Evolutionary conservation across 441 rosid species (phyloP), one percentile per base, ranked within the genome.

Genomic region (Populus hybrid): DNA sequence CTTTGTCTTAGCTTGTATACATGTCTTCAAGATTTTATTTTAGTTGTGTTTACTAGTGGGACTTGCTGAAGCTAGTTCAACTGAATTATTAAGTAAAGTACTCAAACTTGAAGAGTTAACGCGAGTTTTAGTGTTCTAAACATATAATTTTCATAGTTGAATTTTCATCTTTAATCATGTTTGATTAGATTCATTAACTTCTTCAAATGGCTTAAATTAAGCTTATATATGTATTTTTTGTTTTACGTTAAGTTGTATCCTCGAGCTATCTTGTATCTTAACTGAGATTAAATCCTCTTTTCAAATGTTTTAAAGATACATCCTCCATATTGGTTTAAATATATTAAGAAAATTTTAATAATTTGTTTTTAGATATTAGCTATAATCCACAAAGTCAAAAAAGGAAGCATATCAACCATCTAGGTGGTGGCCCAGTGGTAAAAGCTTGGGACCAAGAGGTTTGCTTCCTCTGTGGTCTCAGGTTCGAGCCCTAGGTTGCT

Each of bases 1-100:
- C 82, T 10, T 70, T 79, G 40, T 65, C 73, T 38, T 74, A 75
- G 65, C 59, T 26, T 8, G 6, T 21, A 14, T 24, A 28, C 38
- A 3, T 11, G 36, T 20, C 61, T 53, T 5, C n/a, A 53, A 53
- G 61, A 53, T 5, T 53, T 18, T 16, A 18, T 53, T 53, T 18
- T 53, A 16, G n/a, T 53, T 50, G 59, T 14, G n/a, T 16, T 14
- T 50, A 1, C n/a, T 50, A 50, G 59, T 4, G 59, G 8, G 3
- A 50, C n/a, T 50, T 46, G 57, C 57, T 46, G 57, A 46, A 46
- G 20, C 57, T 46, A 4, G 57, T 4, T 46, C 20, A 46, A 14
- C 16, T 40, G 46, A 40, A 40, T 40, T 10, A 40, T 40, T 0
- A 0, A 40, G 14, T 38, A 38, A 9, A 38, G 10, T 40, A 40